These are phyloP conservation scores for Camellia sinensis DNA, from an alignment of 148 eudicot species.

Conservation along the genomic window DNA sequence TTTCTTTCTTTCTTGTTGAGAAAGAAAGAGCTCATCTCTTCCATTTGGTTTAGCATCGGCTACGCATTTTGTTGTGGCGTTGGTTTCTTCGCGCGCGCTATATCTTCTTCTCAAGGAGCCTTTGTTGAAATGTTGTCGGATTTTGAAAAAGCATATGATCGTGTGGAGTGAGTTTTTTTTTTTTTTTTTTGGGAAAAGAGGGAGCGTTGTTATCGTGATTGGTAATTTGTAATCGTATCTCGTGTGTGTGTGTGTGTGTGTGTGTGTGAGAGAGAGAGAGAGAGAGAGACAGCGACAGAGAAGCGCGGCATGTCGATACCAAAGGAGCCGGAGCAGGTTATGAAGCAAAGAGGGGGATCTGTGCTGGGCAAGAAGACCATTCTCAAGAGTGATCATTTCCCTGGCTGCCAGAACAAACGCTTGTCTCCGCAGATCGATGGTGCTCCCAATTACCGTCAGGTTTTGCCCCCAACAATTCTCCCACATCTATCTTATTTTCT, in stretches of 20 bases:
- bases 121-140: too few species aligned
- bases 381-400: conserved; percentile 96
- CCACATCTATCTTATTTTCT: neutral
- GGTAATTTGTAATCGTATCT: neutral
- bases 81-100: neutral
- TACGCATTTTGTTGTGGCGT: neutral
- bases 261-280: too few species aligned
- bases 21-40: neutral
- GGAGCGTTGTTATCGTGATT: neutral
- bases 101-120: too few species aligned
- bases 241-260: too few species aligned
- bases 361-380: conserved; percentile 92
- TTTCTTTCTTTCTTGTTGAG: neutral
- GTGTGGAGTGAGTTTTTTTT: neutral
- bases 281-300: too few species aligned
- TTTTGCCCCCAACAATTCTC: conserved; percentile 11
- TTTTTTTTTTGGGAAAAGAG: neutral
- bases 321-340: conserved; percentile 72
- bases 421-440: conserved; percentile 85
- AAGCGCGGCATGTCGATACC: conserved; percentile 49
- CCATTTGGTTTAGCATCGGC: neutral
- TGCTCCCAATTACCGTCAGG: conserved; percentile 95
- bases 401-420: conserved; percentile 92
- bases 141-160: too few species aligned
- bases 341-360: conserved; percentile 80